Conservation (phyloP, 2,329 filamentous ascomycete genomes). For the Trichoderma citrinoviride region DNA sequence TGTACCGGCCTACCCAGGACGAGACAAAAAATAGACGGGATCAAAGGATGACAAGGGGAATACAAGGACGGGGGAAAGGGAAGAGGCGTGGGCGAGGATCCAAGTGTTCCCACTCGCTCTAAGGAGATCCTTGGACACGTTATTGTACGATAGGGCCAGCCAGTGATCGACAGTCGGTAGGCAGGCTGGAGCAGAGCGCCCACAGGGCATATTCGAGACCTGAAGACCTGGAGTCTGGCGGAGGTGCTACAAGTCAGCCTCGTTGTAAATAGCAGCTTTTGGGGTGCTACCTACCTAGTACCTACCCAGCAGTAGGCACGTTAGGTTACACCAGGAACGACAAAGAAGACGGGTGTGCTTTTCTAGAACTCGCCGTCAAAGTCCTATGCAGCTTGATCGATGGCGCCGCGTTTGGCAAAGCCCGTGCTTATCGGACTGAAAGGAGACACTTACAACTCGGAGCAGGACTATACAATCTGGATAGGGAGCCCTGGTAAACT, state of each 20-base stretch:
- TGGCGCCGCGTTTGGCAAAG: no score
- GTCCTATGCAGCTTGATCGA: no score
- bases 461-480: no score
- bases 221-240: not conserved
- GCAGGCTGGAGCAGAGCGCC: slow-evolving; percentile 8
- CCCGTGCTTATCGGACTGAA: no score
- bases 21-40: not conserved
- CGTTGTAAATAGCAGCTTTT: slow-evolving; percentile 14
- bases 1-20: not conserved
- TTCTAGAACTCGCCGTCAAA: no score
- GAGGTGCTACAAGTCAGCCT: slow-evolving; percentile 1
- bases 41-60: no score
- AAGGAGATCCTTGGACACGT: not conserved
- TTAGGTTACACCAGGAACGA: no score
- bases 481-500: no score
- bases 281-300: not conserved
- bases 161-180: slow-evolving; percentile 19
- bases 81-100: not conserved
- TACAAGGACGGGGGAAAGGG: not conserved
- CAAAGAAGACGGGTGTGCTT: no score
- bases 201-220: slow-evolving; percentile 14
- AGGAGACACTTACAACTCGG: no score
- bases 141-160: slow-evolving; percentile 18
- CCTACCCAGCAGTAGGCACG: no score
- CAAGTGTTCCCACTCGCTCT: not conserved